phyloP scores from a whole-genome alignment of 1,284 basidiomycete genomes.

The Ustilago crameri region DNA sequence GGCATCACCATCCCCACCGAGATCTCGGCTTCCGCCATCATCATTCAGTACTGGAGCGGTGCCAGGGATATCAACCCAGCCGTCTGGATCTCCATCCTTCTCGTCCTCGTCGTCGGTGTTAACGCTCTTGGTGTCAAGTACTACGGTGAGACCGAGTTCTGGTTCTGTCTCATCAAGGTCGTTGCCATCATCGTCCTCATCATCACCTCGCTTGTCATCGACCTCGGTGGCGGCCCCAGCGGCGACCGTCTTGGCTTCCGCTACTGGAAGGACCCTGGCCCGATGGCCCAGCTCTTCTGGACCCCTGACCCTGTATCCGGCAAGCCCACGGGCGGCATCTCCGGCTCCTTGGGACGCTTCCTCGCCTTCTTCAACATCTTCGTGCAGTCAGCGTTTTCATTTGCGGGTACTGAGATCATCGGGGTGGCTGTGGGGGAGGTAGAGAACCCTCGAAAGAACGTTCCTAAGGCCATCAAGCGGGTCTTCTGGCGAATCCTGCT shows the following conservation, averaged over 20 bases:
- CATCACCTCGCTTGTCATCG: conserved; percentile 57
- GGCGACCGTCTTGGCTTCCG: conserved; percentile 58
- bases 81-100: conserved; percentile 72
- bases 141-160: conserved; percentile 75
- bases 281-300: conserved; percentile 62
- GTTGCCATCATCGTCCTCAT: conserved; percentile 53
- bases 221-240: conserved; percentile 53
- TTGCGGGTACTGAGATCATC: conserved; percentile 83
- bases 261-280: conserved; percentile 69
- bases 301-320: conserved; percentile 40
- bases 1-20: conserved; percentile 78
- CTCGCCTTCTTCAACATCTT: conserved; percentile 66
- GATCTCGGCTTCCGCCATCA: conserved; percentile 71
- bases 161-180: conserved; percentile 54
- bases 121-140: conserved; percentile 73
- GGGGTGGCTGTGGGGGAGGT: conserved; percentile 80
- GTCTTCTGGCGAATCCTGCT: conserved; percentile 69
- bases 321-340: conserved; percentile 64
- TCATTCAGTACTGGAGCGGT: conserved; percentile 52
- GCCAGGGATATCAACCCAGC: conserved; percentile 71
- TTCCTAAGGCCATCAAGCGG: conserved; percentile 53
- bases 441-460: conserved; percentile 68
- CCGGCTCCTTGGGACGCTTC: conserved; percentile 74
- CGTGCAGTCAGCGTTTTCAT: conserved; percentile 81
- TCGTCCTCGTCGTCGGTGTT: conserved; percentile 65